A percentile compares a stretch with the other conserved stretches of the same genome.
phyloP scores from a whole-genome alignment of 2,329 filamentous ascomycete genomes.

The Dactylonectria macrodidyma region DNA sequence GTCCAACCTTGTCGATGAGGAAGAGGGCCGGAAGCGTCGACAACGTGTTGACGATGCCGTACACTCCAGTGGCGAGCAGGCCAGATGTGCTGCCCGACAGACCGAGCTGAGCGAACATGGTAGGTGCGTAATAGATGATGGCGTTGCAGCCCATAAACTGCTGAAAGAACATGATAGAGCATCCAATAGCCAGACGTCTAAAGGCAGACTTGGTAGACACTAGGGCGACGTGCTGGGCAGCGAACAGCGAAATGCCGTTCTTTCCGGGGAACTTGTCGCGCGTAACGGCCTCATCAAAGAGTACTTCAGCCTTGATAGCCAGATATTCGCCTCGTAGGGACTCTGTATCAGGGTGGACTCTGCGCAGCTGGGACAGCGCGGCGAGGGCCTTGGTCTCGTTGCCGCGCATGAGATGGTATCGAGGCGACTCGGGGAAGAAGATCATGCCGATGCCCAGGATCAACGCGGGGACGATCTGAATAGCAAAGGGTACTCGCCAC shows the following conservation, averaged over 20 bases:
- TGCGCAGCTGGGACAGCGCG: conserved; percentile 51
- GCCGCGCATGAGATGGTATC: conserved; percentile 52
- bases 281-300: conserved; percentile 52
- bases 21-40: conserved; percentile 60
- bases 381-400: conserved; percentile 50
- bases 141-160: conserved; percentile 65
- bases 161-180: conserved; percentile 69
- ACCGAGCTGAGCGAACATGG: conserved; percentile 61
- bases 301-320: conserved; percentile 55
- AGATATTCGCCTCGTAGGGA: conserved; percentile 52
- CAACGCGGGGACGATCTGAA: conserved; percentile 70
- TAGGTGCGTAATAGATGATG: conserved; percentile 64
- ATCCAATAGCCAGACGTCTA: conserved; percentile 67
- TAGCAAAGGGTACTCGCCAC: conserved; percentile 64
- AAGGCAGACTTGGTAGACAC: conserved; percentile 49
- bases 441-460: conserved; percentile 69
- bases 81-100: conserved; percentile 58
- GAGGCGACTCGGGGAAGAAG: conserved; percentile 61
- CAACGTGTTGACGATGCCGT: conserved; percentile 69
- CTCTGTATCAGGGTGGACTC: conserved; percentile 50
- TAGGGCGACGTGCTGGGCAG: conserved; percentile 51
- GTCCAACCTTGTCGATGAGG: conserved; percentile 69
- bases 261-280: conserved; percentile 50
- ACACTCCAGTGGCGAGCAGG: conserved; percentile 71
- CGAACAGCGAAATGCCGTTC: conserved; percentile 48